Conservation (phyloP, 192 early-diverging fungal species). For the Podila epicladia region DNA sequence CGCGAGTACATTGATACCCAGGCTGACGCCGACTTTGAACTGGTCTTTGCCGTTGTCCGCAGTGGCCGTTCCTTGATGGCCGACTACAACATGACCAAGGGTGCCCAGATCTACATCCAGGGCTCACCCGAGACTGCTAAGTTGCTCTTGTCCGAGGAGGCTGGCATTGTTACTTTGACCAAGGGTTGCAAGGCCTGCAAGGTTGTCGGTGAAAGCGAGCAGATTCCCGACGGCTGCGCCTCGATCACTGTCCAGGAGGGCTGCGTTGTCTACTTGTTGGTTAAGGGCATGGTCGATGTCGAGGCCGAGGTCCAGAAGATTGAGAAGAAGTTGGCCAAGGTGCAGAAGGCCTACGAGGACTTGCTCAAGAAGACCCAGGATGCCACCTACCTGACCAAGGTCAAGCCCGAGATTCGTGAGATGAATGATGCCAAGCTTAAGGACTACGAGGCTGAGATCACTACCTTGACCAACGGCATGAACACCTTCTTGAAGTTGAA, state of each 20-base stretch:
- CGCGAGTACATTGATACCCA: slow-evolving; percentile 65
- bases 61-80: slow-evolving; percentile 81
- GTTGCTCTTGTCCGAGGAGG: slow-evolving; percentile 66
- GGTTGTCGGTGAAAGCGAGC: slow-evolving; percentile 60
- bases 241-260: slow-evolving; percentile 76
- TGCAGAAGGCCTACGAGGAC: slow-evolving; percentile 63
- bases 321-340: slow-evolving; percentile 78
- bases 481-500: slow-evolving; percentile 76
- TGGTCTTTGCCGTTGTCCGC: slow-evolving; percentile 77
- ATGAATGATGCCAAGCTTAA: slow-evolving; percentile 75
- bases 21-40: slow-evolving; percentile 84
- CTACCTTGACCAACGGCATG: slow-evolving; percentile 69
- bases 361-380: slow-evolving; percentile 70
- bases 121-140: slow-evolving; percentile 44
- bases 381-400: slow-evolving; percentile 75
- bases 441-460: slow-evolving; percentile 80
- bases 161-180: slow-evolving; percentile 74
- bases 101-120: slow-evolving; percentile 61
- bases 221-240: slow-evolving; percentile 84
- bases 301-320: slow-evolving; percentile 86
- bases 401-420: slow-evolving; percentile 78
- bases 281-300: slow-evolving; percentile 79
- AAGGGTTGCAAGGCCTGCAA: slow-evolving; percentile 78
- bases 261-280: slow-evolving; percentile 77
- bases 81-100: slow-evolving; percentile 79